Percentiles rank a stretch among this genome's conserved stretches.
Conservation (phyloP, 495 filamentous ascomycete genomes). For the Talaromyces stipitatus region DNA sequence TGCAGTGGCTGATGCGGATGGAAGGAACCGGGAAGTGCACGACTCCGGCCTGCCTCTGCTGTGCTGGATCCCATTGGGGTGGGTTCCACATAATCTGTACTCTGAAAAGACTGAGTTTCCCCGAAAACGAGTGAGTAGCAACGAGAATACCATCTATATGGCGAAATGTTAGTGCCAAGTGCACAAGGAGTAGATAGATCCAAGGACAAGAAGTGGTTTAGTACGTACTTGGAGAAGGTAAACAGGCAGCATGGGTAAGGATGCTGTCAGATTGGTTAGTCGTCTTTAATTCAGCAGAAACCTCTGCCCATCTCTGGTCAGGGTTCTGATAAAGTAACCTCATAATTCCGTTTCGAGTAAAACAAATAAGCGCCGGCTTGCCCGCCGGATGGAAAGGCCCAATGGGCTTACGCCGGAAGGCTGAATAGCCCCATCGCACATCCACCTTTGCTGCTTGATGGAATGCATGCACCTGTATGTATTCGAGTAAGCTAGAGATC, state of each 20-base stretch:
- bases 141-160: conserved; percentile 49
- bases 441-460: conserved; percentile 41
- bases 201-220: background rate
- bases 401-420: conserved; percentile 37
- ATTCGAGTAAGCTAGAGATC: conserved; percentile 4
- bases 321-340: conserved; percentile 63
- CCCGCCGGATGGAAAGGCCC: conserved; percentile 61
- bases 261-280: conserved; percentile 59
- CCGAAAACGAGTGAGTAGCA: conserved; percentile 56
- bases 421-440: conserved; percentile 45
- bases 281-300: conserved; percentile 60
- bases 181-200: conserved; percentile 2
- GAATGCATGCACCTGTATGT: conserved; percentile 43
- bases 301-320: conserved; percentile 59
- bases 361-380: conserved; percentile 60
- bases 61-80: conserved; percentile 28
- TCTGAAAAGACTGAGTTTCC: conserved; percentile 57
- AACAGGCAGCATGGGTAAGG: conserved; percentile 74
- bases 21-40: conserved; percentile 34
- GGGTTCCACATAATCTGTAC: conserved; percentile 45
- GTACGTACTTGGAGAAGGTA: conserved; percentile 57
- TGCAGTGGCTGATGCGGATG: conserved; percentile 32
- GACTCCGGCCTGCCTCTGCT: conserved; percentile 20
- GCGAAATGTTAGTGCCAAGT: background rate
- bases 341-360: conserved; percentile 63